Percentiles rank a stretch among this genome's conserved stretches.
Conservation (phyloP, 495 filamentous ascomycete species). For the Penicillium argentinense region DNA sequence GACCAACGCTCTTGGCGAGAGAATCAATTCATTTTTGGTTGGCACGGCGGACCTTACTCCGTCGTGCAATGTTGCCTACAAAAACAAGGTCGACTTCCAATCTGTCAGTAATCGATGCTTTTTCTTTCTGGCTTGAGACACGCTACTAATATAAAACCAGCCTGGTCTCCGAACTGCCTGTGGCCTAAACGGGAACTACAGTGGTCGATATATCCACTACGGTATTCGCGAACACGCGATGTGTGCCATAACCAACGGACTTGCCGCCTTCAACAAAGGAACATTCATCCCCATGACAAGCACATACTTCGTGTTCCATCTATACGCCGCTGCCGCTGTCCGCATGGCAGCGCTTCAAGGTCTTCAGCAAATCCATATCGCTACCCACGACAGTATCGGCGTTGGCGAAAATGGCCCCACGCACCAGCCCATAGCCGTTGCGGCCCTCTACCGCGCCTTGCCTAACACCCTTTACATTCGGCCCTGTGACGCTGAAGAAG, state of each 20-base stretch:
- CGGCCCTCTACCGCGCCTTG: constrained; percentile 50
- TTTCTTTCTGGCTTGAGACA: not conserved
- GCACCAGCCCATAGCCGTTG: constrained; percentile 53
- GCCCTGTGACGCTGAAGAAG: constrained; percentile 48
- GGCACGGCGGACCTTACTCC: constrained; percentile 56
- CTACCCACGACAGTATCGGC: constrained; percentile 53
- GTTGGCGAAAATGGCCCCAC: constrained; percentile 54
- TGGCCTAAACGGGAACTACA: not conserved
- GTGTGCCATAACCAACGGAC: constrained; percentile 24
- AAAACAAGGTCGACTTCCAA: constrained; percentile 50
- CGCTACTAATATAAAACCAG: not conserved
- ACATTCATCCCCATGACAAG: constrained; percentile 45
- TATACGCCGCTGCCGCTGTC: constrained; percentile 44
- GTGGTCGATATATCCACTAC: constrained; percentile 18
- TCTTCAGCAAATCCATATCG: constrained; percentile 50
- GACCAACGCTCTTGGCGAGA: constrained; percentile 43
- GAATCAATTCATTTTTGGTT: constrained; percentile 51
- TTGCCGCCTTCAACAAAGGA: constrained; percentile 40
- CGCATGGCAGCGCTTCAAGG: constrained; percentile 51
- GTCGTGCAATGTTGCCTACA: constrained; percentile 52
- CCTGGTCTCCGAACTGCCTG: not conserved
- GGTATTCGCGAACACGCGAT: not conserved
- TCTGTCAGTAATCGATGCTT: not conserved
- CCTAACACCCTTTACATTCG: constrained; percentile 51
- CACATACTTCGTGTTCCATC: constrained; percentile 52